Base-by-base conservation (phyloP, 108 stramenopile genomes). In the Pseudonitzschia pungens region DNA sequence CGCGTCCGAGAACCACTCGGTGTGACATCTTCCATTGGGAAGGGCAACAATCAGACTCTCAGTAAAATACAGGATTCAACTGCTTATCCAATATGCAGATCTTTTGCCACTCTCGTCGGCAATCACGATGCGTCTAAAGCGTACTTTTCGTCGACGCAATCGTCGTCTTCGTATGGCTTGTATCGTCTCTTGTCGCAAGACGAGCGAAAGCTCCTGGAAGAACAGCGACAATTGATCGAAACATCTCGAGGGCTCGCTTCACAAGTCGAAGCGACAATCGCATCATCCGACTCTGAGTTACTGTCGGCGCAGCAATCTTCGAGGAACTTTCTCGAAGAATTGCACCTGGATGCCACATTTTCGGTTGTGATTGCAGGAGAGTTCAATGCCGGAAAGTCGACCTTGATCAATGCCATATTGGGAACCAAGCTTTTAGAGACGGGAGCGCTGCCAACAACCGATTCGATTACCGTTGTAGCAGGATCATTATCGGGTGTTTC, bases 311-410 rank as follows among this genome's bases (percentile, higher is more conserved):
- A 81, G 69, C 54, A 55, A 24, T 55, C 54, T 10, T 78, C 72
- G 43, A 33, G 69, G 57, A 20, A 16, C 75, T 64, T 73, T 50
- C 70, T 51, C 56, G 60, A 77, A 21, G 65, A 71, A 40, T 68
- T 82, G 57, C 52, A 74, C 8, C 36, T 76, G 18, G 70, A 85
- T 64, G 55, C 82, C 20, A 79, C 84, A 21, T 93, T 93, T 74
- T 87, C 89, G 15, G 84, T 91, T 10, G 87, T 91, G 0, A 74
- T 91, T 76, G 92, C 92, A 21, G 92, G 92, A 44, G 90, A 91
- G 71, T 91, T 96, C 65, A 96, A 94, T 72, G 74, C 87, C 22
- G 97, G 97, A 27, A 97, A 97, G 75, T 87, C 87, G 2, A 86
- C 92, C 22, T 69, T 97, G 20, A 87, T 97, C 44, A 88, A 88